phyloP scores from a whole-genome alignment of 1,139 yeast genomes.

The Candida mesenterica region DNA sequence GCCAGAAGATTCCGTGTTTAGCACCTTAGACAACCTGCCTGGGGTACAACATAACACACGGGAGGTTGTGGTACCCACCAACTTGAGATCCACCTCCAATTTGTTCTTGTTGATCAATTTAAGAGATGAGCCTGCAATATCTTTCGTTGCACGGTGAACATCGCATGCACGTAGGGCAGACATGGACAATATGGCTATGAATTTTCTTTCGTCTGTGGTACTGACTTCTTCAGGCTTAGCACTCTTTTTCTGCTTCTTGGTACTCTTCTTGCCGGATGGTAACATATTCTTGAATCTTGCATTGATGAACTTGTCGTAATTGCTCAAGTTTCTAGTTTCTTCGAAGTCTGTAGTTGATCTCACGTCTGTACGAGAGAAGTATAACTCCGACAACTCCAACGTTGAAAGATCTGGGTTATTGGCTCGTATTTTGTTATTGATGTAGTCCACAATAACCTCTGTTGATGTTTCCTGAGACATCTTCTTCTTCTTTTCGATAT shows the following conservation, averaged over 20 bases:
- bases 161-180: slow-evolving; percentile 78
- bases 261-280: slow-evolving; percentile 21
- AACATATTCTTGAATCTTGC: slow-evolving; percentile 45
- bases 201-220: slow-evolving; percentile 33
- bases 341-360: slow-evolving; percentile 51
- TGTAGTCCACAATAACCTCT: slow-evolving; percentile 57
- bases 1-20: slow-evolving; percentile 39
- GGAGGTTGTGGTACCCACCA: slow-evolving; percentile 48
- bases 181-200: slow-evolving; percentile 58
- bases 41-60: slow-evolving; percentile 66
- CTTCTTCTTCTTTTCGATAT: slow-evolving; percentile 48
- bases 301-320: slow-evolving; percentile 45
- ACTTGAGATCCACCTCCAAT: slow-evolving; percentile 54
- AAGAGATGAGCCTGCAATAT: slow-evolving; percentile 54
- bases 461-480: slow-evolving; percentile 49
- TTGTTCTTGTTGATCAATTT: slow-evolving; percentile 70
- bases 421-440: slow-evolving; percentile 51
- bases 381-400: slow-evolving; percentile 60
- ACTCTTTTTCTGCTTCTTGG: slow-evolving; percentile 24
- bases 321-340: slow-evolving; percentile 46
- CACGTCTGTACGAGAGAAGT: slow-evolving; percentile 48
- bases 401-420: slow-evolving; percentile 57
- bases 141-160: slow-evolving; percentile 58
- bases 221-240: slow-evolving; percentile 19
- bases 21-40: slow-evolving; percentile 54